Base-by-base conservation (phyloP, 1,139 yeast genomes). In the Debaryomyces sp. region DNA sequence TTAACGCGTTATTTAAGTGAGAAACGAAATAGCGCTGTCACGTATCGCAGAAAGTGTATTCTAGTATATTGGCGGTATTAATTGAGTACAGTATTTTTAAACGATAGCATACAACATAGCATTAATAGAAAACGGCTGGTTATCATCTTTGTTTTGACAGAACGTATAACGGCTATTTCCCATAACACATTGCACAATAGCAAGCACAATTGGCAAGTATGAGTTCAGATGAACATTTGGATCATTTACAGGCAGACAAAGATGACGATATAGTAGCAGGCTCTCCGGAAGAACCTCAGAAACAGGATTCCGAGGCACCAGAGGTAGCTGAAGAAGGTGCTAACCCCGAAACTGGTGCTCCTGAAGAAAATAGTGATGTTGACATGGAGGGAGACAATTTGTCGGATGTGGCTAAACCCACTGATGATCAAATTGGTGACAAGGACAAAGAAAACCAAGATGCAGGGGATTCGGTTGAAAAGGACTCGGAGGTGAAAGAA, bases 221-320 rank as follows among this genome's bases (percentile, higher is more conserved):
- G 42, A 39, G 42, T 39, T 39, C 42, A 18, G 42, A 39, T 27
- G 42, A 39, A 26, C 42, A 8, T 39, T 39, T 39, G 34, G 42
- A 26, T 27, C 21, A 30, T 39, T 26, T 27, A 9, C 42, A 26
- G 9, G 23, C 7, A 6, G 34, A 26, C 23, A 38, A 8, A 8
- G 24, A 39, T 10, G 42, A 39, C 5, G 42, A 39, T 27, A 27
- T 39, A 26, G 22, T 27, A 10, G 43, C 30, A 10, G 47, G 12
- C n/a, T 18, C 8, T 8, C 43, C 17, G 13, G 29, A 22, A n/a
- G 33, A 9, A 4, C 18, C 24, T 34, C 17, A n/a, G 23, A 29
- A 30, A 12, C 38, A 34, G n/a, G 32, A 22, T n/a, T 12, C 13
- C 7, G 38, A 32, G 12, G 36, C 22, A 4, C 15, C 29, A 7